Evolutionary conservation across 495 filamentous ascomycete species (phyloP).

Genomic region (Poronia punctata): DNA sequence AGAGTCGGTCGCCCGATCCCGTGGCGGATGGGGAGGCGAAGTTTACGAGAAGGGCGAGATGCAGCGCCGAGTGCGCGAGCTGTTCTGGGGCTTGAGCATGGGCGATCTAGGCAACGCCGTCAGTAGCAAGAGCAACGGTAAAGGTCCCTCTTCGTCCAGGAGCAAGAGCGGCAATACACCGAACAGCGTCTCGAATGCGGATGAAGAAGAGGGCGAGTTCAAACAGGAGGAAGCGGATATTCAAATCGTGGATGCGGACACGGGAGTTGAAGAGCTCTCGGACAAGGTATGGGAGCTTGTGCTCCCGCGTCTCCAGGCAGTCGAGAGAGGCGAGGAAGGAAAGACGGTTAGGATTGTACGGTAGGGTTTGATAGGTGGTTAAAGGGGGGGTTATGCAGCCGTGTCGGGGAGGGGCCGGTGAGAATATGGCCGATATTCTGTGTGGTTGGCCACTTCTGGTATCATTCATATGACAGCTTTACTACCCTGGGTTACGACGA

Average conservation of each 20-base stretch:
- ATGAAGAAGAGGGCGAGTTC: slow-evolving; percentile 31
- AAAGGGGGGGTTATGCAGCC: no score
- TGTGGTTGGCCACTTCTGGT: no score
- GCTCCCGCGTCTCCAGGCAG: slow-evolving; percentile 36
- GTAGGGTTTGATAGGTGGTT: no score
- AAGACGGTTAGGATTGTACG: slow-evolving; percentile 34
- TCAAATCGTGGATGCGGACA: slow-evolving; percentile 47
- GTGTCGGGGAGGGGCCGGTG: no score
- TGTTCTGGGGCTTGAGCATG: slow-evolving; percentile 56
- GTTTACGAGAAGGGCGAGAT: slow-evolving; percentile 81
- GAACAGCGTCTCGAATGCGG: slow-evolving; percentile 7
- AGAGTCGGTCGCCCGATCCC: slow-evolving; percentile 58
- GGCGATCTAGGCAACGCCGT: slow-evolving; percentile 33
- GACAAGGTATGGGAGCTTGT: slow-evolving; percentile 45
- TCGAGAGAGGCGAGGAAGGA: slow-evolving; percentile 41
- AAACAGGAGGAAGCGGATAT: slow-evolving; percentile 48
- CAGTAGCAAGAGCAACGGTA: slow-evolving; percentile 1
- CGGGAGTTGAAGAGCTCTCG: slow-evolving; percentile 42
- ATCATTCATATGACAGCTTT: no score
- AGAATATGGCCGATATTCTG: no score
- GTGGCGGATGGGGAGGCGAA: slow-evolving; percentile 83
- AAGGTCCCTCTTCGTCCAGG: slow-evolving; percentile 1
- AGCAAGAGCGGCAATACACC: slow-evolving; percentile 9
- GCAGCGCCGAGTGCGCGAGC: slow-evolving; percentile 68
- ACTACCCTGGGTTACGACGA: no score